Percentiles rank a stretch among this genome's conserved stretches.
Conservation (phyloP, 257 asterid species). For the Solanum gandarillasii region DNA sequence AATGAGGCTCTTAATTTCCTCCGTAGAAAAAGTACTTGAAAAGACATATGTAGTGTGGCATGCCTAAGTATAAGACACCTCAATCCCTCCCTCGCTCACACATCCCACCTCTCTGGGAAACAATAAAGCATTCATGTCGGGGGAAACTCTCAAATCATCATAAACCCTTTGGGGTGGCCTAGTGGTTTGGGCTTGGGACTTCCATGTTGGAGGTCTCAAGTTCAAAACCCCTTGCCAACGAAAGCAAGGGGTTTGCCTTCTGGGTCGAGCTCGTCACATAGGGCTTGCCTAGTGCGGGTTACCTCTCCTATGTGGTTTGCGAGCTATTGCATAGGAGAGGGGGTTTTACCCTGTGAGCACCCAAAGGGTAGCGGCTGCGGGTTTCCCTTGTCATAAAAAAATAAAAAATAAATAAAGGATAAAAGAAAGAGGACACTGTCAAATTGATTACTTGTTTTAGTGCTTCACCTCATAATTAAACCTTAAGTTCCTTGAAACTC, state of each 20-base stretch:
- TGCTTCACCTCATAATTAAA: background rate
- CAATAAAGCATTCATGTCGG: too few relatives aligned
- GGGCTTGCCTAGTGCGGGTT: too few relatives aligned
- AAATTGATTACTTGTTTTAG: background rate
- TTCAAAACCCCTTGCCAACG: too few relatives aligned
- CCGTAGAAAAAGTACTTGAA: background rate
- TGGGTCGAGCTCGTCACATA: too few relatives aligned
- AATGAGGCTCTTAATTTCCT: background rate
- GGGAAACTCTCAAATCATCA: background rate
- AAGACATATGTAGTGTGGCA: background rate
- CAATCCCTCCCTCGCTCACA: background rate
- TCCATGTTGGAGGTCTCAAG: too few relatives aligned
- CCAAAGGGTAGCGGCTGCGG: too few relatives aligned
- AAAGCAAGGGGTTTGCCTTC: too few relatives aligned
- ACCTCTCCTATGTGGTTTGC: too few relatives aligned
- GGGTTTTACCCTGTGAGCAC: too few relatives aligned
- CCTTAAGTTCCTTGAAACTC: background rate
- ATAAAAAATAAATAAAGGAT: background rate
- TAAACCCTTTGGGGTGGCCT: background rate
- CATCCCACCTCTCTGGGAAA: background rate
- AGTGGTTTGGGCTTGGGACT: too few relatives aligned
- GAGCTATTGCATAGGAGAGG: too few relatives aligned
- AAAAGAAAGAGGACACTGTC: background rate
- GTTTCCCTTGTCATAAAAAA: too few relatives aligned
- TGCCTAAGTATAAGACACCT: background rate